Conservation (phyloP, 768 basidiomycete genomes). For the Hypsizygus marmoreus region DNA sequence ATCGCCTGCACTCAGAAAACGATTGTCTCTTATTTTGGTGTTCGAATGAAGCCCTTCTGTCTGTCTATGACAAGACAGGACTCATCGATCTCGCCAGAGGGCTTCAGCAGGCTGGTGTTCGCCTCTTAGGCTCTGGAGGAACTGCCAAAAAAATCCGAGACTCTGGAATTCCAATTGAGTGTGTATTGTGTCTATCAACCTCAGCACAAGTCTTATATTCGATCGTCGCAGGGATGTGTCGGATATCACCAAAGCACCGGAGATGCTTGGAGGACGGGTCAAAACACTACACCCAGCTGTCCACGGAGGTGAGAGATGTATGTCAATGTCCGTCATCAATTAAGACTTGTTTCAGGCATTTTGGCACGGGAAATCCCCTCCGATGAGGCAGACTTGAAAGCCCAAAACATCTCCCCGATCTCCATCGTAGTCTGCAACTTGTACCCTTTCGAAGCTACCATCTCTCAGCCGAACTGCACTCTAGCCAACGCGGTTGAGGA, state of each 20-base stretch:
- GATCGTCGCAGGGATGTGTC: conserved; percentile 80
- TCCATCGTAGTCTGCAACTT: conserved; percentile 98
- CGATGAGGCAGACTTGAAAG: conserved; percentile 82
- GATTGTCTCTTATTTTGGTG: neutral
- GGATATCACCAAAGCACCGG: conserved; percentile 95
- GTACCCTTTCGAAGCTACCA: conserved; percentile 93
- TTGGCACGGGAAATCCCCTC: conserved; percentile 90
- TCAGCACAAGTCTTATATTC: conserved; percentile 1
- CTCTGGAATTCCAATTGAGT: conserved; percentile 89
- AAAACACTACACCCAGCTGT: conserved; percentile 98
- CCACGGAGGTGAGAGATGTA: conserved; percentile 73
- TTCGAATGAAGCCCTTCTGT: conserved; percentile 68
- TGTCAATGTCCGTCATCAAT: conserved; percentile 3
- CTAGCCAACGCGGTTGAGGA: conserved; percentile 94
- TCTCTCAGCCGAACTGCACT: conserved; percentile 85
- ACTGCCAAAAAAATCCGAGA: conserved; percentile 98
- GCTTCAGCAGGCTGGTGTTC: conserved; percentile 80
- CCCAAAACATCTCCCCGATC: conserved; percentile 88
- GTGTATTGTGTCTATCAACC: conserved; percentile 31
- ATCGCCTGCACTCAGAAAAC: neutral
- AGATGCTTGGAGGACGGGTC: conserved; percentile 98
- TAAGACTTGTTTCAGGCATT: conserved; percentile 62
- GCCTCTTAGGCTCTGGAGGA: conserved; percentile 92
- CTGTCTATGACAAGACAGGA: conserved; percentile 94
- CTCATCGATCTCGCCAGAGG: conserved; percentile 87